Base-by-base conservation (phyloP, 306 rosid species). In the Quercus gilva region DNA sequence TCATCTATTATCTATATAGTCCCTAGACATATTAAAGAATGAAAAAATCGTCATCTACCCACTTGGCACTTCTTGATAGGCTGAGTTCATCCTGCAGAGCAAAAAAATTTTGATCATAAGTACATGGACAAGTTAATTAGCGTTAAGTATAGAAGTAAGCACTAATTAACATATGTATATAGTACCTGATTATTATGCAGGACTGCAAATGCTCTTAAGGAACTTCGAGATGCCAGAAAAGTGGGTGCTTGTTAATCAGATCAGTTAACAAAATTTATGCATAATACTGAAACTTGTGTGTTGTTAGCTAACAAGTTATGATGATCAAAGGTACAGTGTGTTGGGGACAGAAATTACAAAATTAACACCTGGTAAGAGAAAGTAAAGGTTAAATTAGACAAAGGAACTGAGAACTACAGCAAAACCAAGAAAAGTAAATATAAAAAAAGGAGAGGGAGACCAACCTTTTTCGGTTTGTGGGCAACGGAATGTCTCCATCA, bases 391-490 rank as follows among this genome's bases (percentile, higher is more conserved):
- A 78, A 78, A 83, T 87, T 88, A 90, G 88, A 91, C 88, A 91
- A 88, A 83, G 85, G 85, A 84, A 76, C 75, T 74, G 74, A 65
- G 85, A 71, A 76, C 85, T 68, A 85, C 91, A 95, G 84, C 91
- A 90, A 81, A 87, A 85, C 83, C 89, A 84, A 85, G 85, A 70
- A 81, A 87, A 73, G 82, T 56, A 21, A 57, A 58, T 85, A 69
- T 88, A 81, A 60, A 55, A 45, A 12, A 75, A 86, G 77, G 83
- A 75, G 75, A 76, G n/a, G 76, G 87, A 87, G 88, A 85, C 87
- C 63, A 61, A 89, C 97, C 97, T 95, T 95, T 95, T 90, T 90
- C 87, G 95, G 86, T 87, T 87, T 87, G 86, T 90, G 99, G 87
- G 97, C 92, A 86, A 90, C 61, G 97, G 89, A 79, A 76, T 78